Evolutionary conservation across 148 eudicot genomes (phyloP).

Genomic region (Rhododendron mucronatum): DNA sequence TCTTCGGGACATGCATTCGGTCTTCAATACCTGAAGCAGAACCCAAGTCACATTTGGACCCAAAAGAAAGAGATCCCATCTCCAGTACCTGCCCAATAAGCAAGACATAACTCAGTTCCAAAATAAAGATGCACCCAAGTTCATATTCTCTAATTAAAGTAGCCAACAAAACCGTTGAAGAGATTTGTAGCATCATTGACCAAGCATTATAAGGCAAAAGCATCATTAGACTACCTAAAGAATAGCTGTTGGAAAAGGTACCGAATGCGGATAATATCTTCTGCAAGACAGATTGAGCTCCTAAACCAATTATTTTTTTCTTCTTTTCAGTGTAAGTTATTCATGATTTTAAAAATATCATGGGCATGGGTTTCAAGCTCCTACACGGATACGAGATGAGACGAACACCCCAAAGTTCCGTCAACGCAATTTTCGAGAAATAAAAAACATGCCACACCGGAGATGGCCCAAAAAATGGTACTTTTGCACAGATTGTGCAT

Average conservation of each 20-base stretch:
- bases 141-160: background rate
- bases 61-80: constrained; percentile 37
- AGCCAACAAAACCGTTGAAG: background rate
- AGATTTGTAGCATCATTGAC: background rate
- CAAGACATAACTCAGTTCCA: background rate
- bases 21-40: constrained; percentile 25
- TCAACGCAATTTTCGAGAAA: background rate
- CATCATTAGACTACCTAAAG: background rate
- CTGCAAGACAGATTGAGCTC: background rate
- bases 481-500: background rate
- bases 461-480: background rate
- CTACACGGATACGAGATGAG: background rate
- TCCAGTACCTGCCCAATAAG: constrained; percentile 51
- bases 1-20: constrained; percentile 14
- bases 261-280: background rate
- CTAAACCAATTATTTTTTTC: background rate
- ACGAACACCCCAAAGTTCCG: background rate
- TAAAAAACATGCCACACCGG: background rate
- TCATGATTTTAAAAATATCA: background rate
- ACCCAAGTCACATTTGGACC: constrained; percentile 31
- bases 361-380: background rate
- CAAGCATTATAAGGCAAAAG: background rate
- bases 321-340: background rate
- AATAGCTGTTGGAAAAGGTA: background rate
- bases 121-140: background rate